A percentile compares a stretch with the other conserved stretches of the same genome.
phyloP scores from a whole-genome alignment of 495 filamentous ascomycete genomes.

The Penicillium odoratum region DNA sequence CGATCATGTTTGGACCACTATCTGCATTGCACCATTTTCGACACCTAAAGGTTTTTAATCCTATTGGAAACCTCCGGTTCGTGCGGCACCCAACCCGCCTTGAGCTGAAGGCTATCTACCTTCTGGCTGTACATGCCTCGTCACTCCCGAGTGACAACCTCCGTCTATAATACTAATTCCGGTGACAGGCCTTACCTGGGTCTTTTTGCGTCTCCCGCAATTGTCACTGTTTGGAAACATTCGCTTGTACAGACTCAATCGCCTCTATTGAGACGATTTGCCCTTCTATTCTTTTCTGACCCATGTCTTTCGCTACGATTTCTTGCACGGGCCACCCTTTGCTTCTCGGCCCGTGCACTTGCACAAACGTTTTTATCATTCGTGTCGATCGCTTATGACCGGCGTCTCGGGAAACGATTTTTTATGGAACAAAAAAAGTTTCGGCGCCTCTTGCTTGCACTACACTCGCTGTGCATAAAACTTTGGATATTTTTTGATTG shows the following conservation, averaged over 20 bases:
- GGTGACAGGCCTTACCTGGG: slow-evolving; percentile 27
- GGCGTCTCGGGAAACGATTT: slow-evolving; percentile 38
- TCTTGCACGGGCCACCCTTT: slow-evolving; percentile 37
- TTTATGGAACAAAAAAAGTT: slow-evolving; percentile 32
- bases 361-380: slow-evolving; percentile 43
- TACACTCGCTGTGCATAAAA: slow-evolving; percentile 48
- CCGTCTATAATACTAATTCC: slow-evolving; percentile 51
- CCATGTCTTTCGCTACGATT: slow-evolving; percentile 43
- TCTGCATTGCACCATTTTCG: slow-evolving; percentile 50
- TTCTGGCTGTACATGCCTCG: slow-evolving; percentile 39
- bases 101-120: slow-evolving; percentile 28
- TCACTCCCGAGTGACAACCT: slow-evolving; percentile 20
- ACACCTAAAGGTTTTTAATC: slow-evolving; percentile 44
- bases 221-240: slow-evolving; percentile 35
- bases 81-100: slow-evolving; percentile 19
- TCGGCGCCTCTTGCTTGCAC: slow-evolving; percentile 42
- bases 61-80: slow-evolving; percentile 22
- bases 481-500: slow-evolving; percentile 24
- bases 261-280: slow-evolving; percentile 14
- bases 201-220: slow-evolving; percentile 18
- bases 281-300: slow-evolving; percentile 34
- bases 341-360: slow-evolving; percentile 37
- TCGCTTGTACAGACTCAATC: slow-evolving; percentile 44
- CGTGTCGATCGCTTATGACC: slow-evolving; percentile 50
- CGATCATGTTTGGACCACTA: slow-evolving; percentile 40